Conservation (phyloP, 495 filamentous ascomycete species). For the Penicillium alfredii region DNA sequence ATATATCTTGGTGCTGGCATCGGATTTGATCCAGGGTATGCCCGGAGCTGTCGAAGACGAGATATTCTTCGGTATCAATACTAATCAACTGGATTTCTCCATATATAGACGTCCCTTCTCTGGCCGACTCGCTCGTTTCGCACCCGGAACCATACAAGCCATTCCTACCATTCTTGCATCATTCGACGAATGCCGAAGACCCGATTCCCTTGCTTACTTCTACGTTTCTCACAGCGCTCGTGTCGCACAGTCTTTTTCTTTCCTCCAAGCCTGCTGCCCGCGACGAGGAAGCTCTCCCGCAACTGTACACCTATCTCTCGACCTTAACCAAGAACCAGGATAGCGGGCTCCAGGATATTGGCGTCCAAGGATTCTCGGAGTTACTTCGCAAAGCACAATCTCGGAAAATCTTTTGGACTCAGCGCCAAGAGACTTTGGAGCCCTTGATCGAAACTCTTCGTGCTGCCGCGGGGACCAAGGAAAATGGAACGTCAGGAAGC, state of each 20-base stretch:
- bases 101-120: conserved; percentile 63
- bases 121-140: conserved; percentile 67
- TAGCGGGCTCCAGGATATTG: conserved; percentile 89
- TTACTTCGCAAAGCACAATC: conserved; percentile 70
- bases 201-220: conserved; percentile 85
- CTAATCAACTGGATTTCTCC: not conserved
- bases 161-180: conserved; percentile 77
- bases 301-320: conserved; percentile 83
- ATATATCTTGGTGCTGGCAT: conserved; percentile 85
- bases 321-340: conserved; percentile 70
- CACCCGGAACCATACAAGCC: conserved; percentile 75
- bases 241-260: conserved; percentile 60
- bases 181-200: conserved; percentile 76
- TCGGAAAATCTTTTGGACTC: conserved; percentile 82
- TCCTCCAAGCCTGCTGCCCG: conserved; percentile 48
- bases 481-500: conserved; percentile 59
- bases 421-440: conserved; percentile 72
- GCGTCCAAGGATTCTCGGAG: conserved; percentile 83
- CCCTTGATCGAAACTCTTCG: conserved; percentile 80
- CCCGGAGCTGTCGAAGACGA: not conserved
- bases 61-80: not conserved
- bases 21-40: conserved; percentile 80
- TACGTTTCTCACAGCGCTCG: conserved; percentile 74
- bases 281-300: conserved; percentile 74
- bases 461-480: conserved; percentile 67